Percentiles rank a stretch among this genome's conserved stretches.
Conservation (phyloP, 2,329 filamentous ascomycete genomes). For the Cytospora leucostoma region DNA sequence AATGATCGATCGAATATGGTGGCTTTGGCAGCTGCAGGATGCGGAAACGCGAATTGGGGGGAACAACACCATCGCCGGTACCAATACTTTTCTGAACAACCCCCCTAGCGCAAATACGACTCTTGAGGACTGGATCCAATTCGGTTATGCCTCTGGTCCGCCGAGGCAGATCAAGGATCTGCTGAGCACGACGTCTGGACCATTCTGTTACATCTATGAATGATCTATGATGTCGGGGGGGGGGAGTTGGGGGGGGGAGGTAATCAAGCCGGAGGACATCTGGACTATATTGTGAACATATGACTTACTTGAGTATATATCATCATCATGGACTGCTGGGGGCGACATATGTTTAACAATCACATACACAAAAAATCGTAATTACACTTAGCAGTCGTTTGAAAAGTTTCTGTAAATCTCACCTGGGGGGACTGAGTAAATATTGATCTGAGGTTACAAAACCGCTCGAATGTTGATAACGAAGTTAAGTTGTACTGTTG, state of each 20-base stretch:
- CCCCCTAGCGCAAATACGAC: conserved; percentile 32
- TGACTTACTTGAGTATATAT: background rate
- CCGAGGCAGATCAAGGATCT: conserved; percentile 19
- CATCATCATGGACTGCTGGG: too few species aligned
- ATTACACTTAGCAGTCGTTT: too few species aligned
- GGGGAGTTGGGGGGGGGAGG: too few species aligned
- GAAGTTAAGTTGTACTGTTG: too few species aligned
- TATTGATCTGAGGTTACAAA: too few species aligned
- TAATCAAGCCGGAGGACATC: too few species aligned
- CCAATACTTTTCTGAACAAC: conserved; percentile 18
- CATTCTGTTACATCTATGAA: conserved; percentile 27
- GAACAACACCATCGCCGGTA: conserved; percentile 7
- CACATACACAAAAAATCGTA: too few species aligned
- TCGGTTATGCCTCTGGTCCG: conserved; percentile 1
- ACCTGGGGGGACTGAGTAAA: too few species aligned
- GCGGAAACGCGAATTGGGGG: conserved; percentile 35
- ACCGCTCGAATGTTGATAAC: too few species aligned
- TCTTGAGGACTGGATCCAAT: conserved; percentile 16
- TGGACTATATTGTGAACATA: background rate
- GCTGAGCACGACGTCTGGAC: conserved; percentile 22
- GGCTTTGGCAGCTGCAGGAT: conserved; percentile 30
- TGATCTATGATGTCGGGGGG: background rate
- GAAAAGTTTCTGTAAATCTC: too few species aligned
- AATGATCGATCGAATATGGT: conserved; percentile 25
- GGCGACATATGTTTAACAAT: too few species aligned